Percentiles rank a stretch among this genome's conserved stretches.
Evolutionary conservation across 768 basidiomycete genomes (phyloP).

Genomic region (Mycena pura): DNA sequence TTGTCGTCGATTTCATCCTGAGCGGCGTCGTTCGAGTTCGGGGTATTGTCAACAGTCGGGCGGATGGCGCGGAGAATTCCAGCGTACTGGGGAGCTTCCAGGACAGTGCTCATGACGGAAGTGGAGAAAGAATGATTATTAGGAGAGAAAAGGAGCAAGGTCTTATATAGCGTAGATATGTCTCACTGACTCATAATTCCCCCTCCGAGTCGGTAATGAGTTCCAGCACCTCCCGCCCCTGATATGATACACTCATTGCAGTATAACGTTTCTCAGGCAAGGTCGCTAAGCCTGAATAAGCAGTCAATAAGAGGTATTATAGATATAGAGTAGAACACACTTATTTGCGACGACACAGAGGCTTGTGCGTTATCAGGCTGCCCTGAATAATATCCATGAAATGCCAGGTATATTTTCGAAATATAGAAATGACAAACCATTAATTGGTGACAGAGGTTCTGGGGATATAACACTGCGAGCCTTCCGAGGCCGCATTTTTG

Average conservation of each 20-base stretch:
- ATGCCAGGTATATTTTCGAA: too few species aligned
- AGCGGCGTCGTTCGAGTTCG: neutral
- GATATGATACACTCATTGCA: neutral
- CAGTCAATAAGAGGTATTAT: too few species aligned
- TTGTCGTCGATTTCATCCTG: slow-evolving; percentile 21
- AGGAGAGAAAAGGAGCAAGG: neutral
- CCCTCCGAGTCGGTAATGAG: slow-evolving; percentile 10
- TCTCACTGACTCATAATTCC: slow-evolving; percentile 2
- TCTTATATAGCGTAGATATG: slow-evolving; percentile 6
- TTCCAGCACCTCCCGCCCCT: slow-evolving; percentile 6
- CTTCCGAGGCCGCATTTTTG: too few species aligned
- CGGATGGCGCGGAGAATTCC: slow-evolving; percentile 1
- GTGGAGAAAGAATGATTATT: neutral
- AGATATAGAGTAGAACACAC: too few species aligned
- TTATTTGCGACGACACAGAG: too few species aligned
- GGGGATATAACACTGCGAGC: too few species aligned
- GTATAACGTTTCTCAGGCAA: neutral
- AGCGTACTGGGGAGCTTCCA: neutral
- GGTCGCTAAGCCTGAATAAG: neutral
- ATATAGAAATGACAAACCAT: too few species aligned
- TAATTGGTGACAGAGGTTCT: too few species aligned
- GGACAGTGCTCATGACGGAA: neutral
- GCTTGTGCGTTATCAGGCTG: too few species aligned
- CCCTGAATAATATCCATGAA: too few species aligned
- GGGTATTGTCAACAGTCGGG: neutral